Conservation (phyloP, 208 protist genomes). For the Angomonas ambiguus region DNA sequence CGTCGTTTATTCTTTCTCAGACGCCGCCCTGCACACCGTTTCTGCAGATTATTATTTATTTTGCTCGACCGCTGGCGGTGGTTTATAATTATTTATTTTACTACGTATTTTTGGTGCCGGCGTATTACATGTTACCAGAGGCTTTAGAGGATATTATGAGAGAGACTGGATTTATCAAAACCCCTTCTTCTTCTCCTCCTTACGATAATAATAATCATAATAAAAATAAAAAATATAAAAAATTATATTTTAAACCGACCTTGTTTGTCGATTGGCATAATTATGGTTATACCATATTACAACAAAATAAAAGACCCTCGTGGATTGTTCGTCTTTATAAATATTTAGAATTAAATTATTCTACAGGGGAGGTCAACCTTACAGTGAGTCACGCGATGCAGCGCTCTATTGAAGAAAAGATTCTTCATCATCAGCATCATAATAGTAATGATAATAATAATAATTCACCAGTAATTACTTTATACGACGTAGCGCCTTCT, state of each 20-base stretch:
- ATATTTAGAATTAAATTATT: constrained; percentile 57
- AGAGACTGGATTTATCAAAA: constrained; percentile 23
- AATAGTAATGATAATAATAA: constrained; percentile 7
- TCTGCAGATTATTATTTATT: constrained; percentile 65
- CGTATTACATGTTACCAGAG: constrained; percentile 50
- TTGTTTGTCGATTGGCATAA: constrained; percentile 92
- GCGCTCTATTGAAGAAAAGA: constrained; percentile 15
- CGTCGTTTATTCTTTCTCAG: constrained; percentile 65
- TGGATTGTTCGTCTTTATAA: constrained; percentile 56
- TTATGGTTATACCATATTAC: constrained; percentile 85
- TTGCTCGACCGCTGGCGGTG: constrained; percentile 49
- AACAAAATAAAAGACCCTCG: constrained; percentile 42
- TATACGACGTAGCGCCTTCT: constrained; percentile 71
- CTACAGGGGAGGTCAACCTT: constrained; percentile 63
- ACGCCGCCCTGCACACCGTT: constrained; percentile 85
- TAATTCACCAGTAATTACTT: constrained; percentile 28
- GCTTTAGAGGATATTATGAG: constrained; percentile 55
- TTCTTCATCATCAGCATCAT: neutral
- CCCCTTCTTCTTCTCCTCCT: too few relatives aligned
- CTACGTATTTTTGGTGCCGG: constrained; percentile 67
- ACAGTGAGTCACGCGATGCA: constrained; percentile 83
- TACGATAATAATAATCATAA: neutral
- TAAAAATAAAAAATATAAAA: neutral
- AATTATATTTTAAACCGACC: constrained; percentile 36
- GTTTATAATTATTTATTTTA: constrained; percentile 61